A percentile compares a stretch with the other conserved stretches of the same genome.
phyloP scores from a whole-genome alignment of 2,329 filamentous ascomycete genomes.

The Sporothrix luriei region DNA sequence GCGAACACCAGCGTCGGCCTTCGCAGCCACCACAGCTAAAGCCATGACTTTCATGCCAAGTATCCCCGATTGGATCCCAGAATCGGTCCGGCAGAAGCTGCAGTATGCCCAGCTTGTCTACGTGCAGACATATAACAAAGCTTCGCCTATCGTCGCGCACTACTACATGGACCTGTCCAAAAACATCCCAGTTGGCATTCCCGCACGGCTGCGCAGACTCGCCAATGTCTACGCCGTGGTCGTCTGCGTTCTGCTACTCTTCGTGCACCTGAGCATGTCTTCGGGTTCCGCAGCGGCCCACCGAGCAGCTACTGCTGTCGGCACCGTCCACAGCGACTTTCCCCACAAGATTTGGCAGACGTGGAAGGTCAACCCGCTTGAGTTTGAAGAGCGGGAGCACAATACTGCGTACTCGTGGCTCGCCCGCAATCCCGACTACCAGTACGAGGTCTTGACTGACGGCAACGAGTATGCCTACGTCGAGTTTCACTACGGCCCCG shows the following conservation, averaged over 20 bases:
- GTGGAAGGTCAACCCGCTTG: conserved; percentile 70
- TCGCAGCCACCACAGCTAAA: conserved; percentile 26
- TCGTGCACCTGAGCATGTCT: conserved; percentile 29
- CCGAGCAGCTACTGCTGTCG: conserved; percentile 12
- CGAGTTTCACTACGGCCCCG: conserved; percentile 66
- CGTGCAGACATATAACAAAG: not conserved
- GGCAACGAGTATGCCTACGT: conserved; percentile 68
- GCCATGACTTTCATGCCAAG: conserved; percentile 21
- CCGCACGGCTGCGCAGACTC: conserved; percentile 32
- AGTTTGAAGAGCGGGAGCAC: conserved; percentile 66
- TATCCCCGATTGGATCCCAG: conserved; percentile 29
- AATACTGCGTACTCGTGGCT: conserved; percentile 66
- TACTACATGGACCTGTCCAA: conserved; percentile 1
- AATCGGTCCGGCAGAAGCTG: not conserved
- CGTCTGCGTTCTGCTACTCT: conserved; percentile 27
- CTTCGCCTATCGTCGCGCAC: not conserved
- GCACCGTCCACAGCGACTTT: conserved; percentile 46
- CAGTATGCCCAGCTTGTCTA: conserved; percentile 23
- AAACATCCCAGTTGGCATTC: conserved; percentile 28
- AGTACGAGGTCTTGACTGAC: conserved; percentile 72
- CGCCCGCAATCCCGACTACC: conserved; percentile 64
- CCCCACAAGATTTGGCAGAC: conserved; percentile 75
- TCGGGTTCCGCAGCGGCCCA: not conserved
- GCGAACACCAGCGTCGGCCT: conserved; percentile 26
- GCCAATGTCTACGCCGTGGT: conserved; percentile 33